A percentile compares a stretch with the other conserved stretches of the same genome.
phyloP scores from a whole-genome alignment of 306 rosid genomes.

The Dalbergia cultrata region DNA sequence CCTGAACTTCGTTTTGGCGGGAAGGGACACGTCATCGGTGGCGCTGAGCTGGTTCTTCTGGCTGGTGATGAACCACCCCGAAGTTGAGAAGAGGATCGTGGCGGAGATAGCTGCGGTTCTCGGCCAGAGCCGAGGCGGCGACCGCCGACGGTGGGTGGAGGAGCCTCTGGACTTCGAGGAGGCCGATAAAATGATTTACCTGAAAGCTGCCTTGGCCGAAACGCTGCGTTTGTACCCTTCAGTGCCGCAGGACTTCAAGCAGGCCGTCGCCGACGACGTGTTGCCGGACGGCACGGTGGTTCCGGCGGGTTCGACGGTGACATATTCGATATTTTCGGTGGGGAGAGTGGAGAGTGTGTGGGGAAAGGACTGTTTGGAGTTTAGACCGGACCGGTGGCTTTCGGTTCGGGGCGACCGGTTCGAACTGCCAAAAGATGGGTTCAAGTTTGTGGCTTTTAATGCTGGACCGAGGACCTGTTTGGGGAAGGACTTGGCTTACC shows the following conservation, averaged over 20 bases:
- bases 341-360: slow-evolving; percentile 82
- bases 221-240: slow-evolving; percentile 88
- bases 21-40: slow-evolving; percentile 94
- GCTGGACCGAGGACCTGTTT: slow-evolving; percentile 95
- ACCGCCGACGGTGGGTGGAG: slow-evolving; percentile 59
- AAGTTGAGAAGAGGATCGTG: slow-evolving; percentile 68
- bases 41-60: slow-evolving; percentile 97
- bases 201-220: slow-evolving; percentile 85
- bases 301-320: slow-evolving; percentile 88
- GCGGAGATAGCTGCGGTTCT: slow-evolving; percentile 45
- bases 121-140: slow-evolving; percentile 42
- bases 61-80: slow-evolving; percentile 74
- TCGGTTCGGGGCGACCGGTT: slow-evolving; percentile 70
- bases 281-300: slow-evolving; percentile 85
- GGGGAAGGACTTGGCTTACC: slow-evolving; percentile 94
- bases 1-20: slow-evolving; percentile 90
- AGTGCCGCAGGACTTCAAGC: slow-evolving; percentile 87
- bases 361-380: slow-evolving; percentile 91
- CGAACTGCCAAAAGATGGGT: slow-evolving; percentile 80
- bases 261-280: slow-evolving; percentile 75
- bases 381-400: slow-evolving; percentile 91
- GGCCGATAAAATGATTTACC: slow-evolving; percentile 69
- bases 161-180: slow-evolving; percentile 83
- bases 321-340: slow-evolving; percentile 88
- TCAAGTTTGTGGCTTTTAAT: slow-evolving; percentile 85